Conservation (phyloP, 1,284 basidiomycete species). For the Austroboletus novae-zelandiae region DNA sequence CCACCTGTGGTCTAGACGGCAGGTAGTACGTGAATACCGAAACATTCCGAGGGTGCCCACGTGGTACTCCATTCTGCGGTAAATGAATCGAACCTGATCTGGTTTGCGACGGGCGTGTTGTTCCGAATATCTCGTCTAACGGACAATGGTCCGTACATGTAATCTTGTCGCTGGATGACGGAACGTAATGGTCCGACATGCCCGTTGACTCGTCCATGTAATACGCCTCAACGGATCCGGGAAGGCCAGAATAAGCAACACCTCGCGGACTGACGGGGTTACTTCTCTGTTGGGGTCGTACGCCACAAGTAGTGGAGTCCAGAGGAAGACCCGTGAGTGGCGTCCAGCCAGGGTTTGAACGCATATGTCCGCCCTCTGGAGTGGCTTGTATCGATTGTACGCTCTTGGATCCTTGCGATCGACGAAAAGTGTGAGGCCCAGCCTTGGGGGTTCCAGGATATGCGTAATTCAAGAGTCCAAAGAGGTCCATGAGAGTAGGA, state of each 20-base stretch:
- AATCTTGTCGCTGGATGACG: slow-evolving; percentile 29
- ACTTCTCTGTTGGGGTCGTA: neutral
- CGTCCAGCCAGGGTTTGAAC: neutral
- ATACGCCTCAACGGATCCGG: neutral
- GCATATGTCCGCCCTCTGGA: neutral
- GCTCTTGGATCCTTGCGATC: neutral
- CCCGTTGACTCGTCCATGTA: slow-evolving; percentile 1
- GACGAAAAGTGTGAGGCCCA: neutral
- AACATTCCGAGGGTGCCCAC: neutral
- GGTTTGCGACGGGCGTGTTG: neutral
- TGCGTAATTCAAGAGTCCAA: slow-evolving; percentile 15
- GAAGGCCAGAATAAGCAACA: neutral
- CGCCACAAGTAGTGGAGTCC: neutral
- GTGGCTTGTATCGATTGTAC: slow-evolving; percentile 2
- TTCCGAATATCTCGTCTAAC: slow-evolving; percentile 26
- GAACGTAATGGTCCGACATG: slow-evolving; percentile 23
- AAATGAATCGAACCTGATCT: neutral
- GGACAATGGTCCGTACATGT: slow-evolving; percentile 28
- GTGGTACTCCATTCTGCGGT: slow-evolving; percentile 4
- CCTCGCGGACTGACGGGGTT: neutral
- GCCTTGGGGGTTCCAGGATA: slow-evolving; percentile 12
- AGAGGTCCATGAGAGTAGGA: slow-evolving; percentile 16
- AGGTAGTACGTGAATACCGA: slow-evolving; percentile 18
- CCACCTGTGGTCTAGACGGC: slow-evolving; percentile 19
- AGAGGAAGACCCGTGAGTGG: neutral